phyloP scores from a whole-genome alignment of 768 basidiomycete genomes.

The Infundibulicybe gibba region DNA sequence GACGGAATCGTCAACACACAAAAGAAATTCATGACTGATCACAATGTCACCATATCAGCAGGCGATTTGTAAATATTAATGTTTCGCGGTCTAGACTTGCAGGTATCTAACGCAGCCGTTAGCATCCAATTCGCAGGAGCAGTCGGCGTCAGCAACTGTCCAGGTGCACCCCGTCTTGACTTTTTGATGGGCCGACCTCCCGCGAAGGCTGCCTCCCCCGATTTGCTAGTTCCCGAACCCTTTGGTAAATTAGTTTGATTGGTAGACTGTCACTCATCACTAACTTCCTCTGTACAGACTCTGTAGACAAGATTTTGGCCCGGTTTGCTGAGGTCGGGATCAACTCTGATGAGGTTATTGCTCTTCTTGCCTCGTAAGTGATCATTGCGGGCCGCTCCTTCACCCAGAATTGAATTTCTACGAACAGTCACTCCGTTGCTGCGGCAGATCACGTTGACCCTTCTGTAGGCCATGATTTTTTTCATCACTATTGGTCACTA shows the following conservation, averaged over 20 bases:
- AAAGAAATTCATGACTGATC: neutral
- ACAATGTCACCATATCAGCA: neutral
- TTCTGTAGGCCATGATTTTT: neutral
- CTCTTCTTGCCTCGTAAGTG: conserved; percentile 27
- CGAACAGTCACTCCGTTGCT: conserved; percentile 15
- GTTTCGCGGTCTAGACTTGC: neutral
- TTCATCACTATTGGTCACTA: too few species aligned
- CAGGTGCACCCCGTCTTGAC: conserved; percentile 39
- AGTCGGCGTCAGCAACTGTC: conserved; percentile 37
- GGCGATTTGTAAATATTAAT: neutral
- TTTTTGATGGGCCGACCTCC: conserved; percentile 35
- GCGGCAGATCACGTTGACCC: conserved; percentile 29
- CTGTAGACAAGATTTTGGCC: conserved; percentile 22
- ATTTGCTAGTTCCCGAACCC: conserved; percentile 22
- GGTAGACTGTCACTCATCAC: too few species aligned
- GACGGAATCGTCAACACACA: neutral
- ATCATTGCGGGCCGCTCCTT: too few species aligned
- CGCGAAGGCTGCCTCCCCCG: conserved; percentile 27
- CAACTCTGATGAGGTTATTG: conserved; percentile 29
- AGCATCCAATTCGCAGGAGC: conserved; percentile 48
- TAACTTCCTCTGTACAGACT: too few species aligned
- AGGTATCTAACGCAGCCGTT: neutral
- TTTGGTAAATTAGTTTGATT: conserved; percentile 12
- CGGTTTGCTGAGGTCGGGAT: conserved; percentile 33
- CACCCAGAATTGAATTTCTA: too few species aligned